phyloP scores from a whole-genome alignment of 306 rosid genomes.

The Leucaena leucocephala region DNA sequence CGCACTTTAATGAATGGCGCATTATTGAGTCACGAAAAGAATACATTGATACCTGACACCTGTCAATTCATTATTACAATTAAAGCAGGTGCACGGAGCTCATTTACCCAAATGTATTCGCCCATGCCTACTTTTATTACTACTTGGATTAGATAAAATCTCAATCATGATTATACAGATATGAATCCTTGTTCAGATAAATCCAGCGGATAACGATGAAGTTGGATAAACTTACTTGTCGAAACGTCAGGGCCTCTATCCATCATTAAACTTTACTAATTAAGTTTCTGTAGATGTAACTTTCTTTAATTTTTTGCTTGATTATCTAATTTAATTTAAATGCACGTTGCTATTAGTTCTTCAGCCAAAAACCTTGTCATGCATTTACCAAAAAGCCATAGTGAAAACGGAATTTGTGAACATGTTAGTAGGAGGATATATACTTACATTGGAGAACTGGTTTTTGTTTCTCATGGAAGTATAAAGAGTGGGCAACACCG shows the following conservation, averaged over 20 bases:
- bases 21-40: background rate
- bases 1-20: background rate
- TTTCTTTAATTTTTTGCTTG: background rate
- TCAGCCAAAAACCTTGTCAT: background rate
- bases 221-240: background rate
- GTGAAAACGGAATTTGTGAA: background rate
- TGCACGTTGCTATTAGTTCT: background rate
- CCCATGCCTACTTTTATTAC: background rate
- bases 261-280: background rate
- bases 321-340: background rate
- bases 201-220: background rate
- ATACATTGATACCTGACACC: background rate
- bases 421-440: background rate
- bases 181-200: background rate
- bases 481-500: conserved; percentile 76
- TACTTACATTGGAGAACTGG: conserved; percentile 71
- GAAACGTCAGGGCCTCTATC: background rate
- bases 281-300: background rate
- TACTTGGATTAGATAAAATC: background rate
- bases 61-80: no score
- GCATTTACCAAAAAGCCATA: background rate
- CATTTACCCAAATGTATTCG: background rate
- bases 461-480: conserved; percentile 69
- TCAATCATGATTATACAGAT: background rate
- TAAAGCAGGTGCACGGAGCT: background rate